These are phyloP conservation scores for Blastomyces silverae DNA, from an alignment of 2,329 filamentous ascomycete genomes.

Conservation along the genomic window DNA sequence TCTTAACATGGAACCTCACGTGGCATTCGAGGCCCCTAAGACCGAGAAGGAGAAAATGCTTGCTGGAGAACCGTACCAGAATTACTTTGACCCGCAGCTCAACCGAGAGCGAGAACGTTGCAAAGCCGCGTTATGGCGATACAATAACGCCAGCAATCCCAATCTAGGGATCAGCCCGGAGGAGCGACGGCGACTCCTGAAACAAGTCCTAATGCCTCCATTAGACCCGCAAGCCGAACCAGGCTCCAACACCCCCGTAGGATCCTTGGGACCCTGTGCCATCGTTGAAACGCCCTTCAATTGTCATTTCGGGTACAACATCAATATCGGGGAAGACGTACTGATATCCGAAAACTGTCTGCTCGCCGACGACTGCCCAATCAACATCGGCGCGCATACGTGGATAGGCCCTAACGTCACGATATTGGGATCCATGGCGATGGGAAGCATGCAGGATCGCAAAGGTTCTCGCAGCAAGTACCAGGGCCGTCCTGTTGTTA, in stretches of 20 bases:
- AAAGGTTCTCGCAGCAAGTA: slow-evolving; percentile 68
- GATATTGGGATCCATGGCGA: slow-evolving; percentile 68
- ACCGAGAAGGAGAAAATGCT: slow-evolving; percentile 91
- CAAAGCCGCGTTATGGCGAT: slow-evolving; percentile 70
- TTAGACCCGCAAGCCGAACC: slow-evolving; percentile 40
- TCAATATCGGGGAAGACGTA: slow-evolving; percentile 77
- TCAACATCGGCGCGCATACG: slow-evolving; percentile 66
- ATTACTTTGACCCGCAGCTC: slow-evolving; percentile 64
- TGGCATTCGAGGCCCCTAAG: slow-evolving; percentile 39
- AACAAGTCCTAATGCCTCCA: slow-evolving; percentile 35
- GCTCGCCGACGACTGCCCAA: slow-evolving; percentile 76
- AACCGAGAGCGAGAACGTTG: slow-evolving; percentile 79
- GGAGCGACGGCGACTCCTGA: slow-evolving; percentile 37
- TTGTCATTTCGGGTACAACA: slow-evolving; percentile 95
- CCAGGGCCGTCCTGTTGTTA: slow-evolving; percentile 62
- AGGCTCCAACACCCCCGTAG: slow-evolving; percentile 43
- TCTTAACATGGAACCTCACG: slow-evolving; percentile 39
- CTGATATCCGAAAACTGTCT: slow-evolving; percentile 76
- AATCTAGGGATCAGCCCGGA: slow-evolving; percentile 59
- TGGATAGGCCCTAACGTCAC: slow-evolving; percentile 76
- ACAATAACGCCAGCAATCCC: slow-evolving; percentile 76
- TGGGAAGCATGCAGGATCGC: slow-evolving; percentile 64
- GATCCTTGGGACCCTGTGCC: slow-evolving; percentile 66
- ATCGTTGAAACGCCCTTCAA: slow-evolving; percentile 81
- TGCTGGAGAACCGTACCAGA: slow-evolving; percentile 67